Evolutionary conservation across 2,329 filamentous ascomycete genomes (phyloP).

Genomic region (Ophiostoma triangulosporum): DNA sequence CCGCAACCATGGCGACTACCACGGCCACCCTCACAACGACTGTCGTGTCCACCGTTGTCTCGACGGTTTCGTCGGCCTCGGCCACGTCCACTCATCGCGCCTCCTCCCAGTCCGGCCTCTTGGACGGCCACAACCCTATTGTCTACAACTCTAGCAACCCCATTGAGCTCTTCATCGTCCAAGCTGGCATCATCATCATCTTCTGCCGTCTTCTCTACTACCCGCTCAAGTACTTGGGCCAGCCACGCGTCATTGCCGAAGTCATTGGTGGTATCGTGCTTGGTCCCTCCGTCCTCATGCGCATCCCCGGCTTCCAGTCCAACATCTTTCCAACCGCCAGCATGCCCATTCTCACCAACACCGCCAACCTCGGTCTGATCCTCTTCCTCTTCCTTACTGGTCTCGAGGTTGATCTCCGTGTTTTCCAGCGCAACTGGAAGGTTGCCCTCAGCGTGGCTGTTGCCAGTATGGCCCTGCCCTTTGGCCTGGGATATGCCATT

Average conservation of each 20-base stretch:
- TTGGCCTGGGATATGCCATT: slow-evolving; percentile 67
- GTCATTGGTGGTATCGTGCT: slow-evolving; percentile 68
- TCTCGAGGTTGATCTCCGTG: slow-evolving; percentile 70
- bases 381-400: slow-evolving; percentile 82
- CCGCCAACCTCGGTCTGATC: slow-evolving; percentile 71
- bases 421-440: slow-evolving; percentile 68
- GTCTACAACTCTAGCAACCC: slow-evolving; percentile 49
- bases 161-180: slow-evolving; percentile 56
- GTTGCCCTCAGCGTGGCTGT: slow-evolving; percentile 65
- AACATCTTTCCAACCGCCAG: slow-evolving; percentile 66
- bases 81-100: slow-evolving; percentile 12
- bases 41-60: slow-evolving; percentile 6
- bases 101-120: slow-evolving; percentile 34
- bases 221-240: slow-evolving; percentile 55
- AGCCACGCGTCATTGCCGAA: slow-evolving; percentile 59
- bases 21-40: slow-evolving; percentile 12
- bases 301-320: slow-evolving; percentile 62
- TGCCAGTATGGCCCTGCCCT: slow-evolving; percentile 69
- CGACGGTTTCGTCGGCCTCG: slow-evolving; percentile 20
- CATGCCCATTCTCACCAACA: slow-evolving; percentile 61
- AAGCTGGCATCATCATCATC: slow-evolving; percentile 53
- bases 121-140: slow-evolving; percentile 51
- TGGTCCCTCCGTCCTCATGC: slow-evolving; percentile 77
- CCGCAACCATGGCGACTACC: slow-evolving; percentile 15
- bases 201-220: slow-evolving; percentile 61